Evolutionary conservation across 2,329 filamentous ascomycete genomes (phyloP), one percentile per base, ranked within the genome.

Genomic region (Gremmenia infestans): DNA sequence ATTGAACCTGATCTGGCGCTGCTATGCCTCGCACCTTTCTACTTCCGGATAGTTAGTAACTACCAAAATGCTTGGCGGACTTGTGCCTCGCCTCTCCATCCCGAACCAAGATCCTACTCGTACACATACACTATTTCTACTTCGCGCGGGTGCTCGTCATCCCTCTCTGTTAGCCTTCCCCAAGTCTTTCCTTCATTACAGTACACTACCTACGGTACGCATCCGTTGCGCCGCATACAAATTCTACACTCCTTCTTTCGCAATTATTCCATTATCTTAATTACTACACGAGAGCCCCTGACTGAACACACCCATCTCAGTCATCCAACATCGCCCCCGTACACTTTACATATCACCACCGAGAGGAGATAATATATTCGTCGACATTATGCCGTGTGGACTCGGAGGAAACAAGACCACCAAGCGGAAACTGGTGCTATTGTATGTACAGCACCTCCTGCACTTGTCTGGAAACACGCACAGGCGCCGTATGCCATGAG

Each of bases 381-480:
- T 22, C 46, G 22, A 50, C 56, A 65, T 50, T 28, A 70, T 70
- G 68, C 63, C 63, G 58, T 70, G 68, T 56, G 68, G 68, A 65
- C 23, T 70, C 66, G 79, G 80, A 66, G 78, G 79, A 65, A 78
- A 77, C 59, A 82, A 87, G 75, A 85, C 86, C 55, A 85, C 87
- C 65, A 84, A 88, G 76, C 81, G 86, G 70, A 89, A 89, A 78
- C 81, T 89, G 74, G 86, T 89, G 66, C 76, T 89, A 61, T 76
- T 89, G 82, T 88, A 79, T 60, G 80, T 80, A 58, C 60, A 45
- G 60, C 72, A 17, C n/a, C 14, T 40, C 67, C 68, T 23, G 39
- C 5, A 12, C 49, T 19, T 35, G 40, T 50, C 22, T 25, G 14
- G 22, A 25, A 28, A 5, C 12, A 45, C 54, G 48, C 58, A 53